These are phyloP conservation scores for Fusarium sp. DNA, from an alignment of 2,329 filamentous ascomycete genomes.

Conservation along the genomic window DNA sequence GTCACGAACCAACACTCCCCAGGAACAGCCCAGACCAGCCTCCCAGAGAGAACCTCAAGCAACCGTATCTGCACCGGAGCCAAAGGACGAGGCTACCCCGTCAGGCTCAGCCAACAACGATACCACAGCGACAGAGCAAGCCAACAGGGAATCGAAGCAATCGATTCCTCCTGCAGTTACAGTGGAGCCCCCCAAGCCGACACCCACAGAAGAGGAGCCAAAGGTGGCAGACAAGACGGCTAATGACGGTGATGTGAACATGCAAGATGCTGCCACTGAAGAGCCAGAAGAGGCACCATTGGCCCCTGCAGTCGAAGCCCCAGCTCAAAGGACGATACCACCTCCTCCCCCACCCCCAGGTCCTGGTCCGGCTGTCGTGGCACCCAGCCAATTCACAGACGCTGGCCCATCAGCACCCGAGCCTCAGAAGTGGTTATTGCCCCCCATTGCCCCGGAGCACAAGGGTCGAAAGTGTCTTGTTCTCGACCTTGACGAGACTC, in stretches of 20 bases:
- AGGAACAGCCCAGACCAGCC: constrained; percentile 58
- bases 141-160: constrained; percentile 60
- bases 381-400: constrained; percentile 53
- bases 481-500: constrained; percentile 92
- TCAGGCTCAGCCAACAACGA: constrained; percentile 60
- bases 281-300: constrained; percentile 58
- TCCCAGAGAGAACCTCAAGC: constrained; percentile 61
- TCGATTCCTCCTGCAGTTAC: constrained; percentile 49
- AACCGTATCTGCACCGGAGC: constrained; percentile 48
- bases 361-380: constrained; percentile 54
- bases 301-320: constrained; percentile 50
- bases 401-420: constrained; percentile 55
- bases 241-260: constrained; percentile 71
- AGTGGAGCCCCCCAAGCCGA: constrained; percentile 55
- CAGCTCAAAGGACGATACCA: constrained; percentile 47
- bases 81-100: constrained; percentile 57
- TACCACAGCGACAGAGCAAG: constrained; percentile 52
- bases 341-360: constrained; percentile 62
- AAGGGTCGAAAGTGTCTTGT: constrained; percentile 93
- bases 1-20: constrained; percentile 62
- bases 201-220: constrained; percentile 38
- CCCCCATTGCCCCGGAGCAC: constrained; percentile 81
- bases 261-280: constrained; percentile 69
- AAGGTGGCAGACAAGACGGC: constrained; percentile 49
- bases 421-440: constrained; percentile 75